Evolutionary conservation across 805 yeast genomes (phyloP).

Genomic region (Candida manassasensis): DNA sequence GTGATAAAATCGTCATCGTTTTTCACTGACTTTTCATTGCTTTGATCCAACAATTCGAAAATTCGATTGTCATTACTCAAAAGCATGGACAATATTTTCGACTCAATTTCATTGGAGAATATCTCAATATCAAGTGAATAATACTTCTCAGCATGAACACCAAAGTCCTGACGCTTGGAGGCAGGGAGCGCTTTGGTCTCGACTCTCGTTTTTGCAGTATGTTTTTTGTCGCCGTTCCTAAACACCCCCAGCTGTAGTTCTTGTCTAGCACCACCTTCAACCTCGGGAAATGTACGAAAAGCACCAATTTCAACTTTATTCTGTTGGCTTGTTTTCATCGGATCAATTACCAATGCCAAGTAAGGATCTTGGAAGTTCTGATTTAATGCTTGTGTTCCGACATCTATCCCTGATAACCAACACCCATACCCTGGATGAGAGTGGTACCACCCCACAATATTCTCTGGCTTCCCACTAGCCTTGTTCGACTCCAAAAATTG

Average conservation of each 20-base stretch:
- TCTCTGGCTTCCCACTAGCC: slow-evolving; percentile 44
- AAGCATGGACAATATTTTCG: slow-evolving; percentile 19
- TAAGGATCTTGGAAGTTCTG: slow-evolving; percentile 91
- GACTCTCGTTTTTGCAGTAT: slow-evolving; percentile 12
- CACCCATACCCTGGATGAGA: slow-evolving; percentile 98
- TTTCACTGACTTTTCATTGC: slow-evolving; percentile 1
- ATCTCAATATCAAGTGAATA: slow-evolving; percentile 61
- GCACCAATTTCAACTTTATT: slow-evolving; percentile 83
- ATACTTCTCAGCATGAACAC: slow-evolving; percentile 65
- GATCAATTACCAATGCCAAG: slow-evolving; percentile 84
- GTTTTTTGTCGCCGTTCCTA: not conserved
- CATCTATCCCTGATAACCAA: slow-evolving; percentile 92
- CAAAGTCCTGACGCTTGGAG: slow-evolving; percentile 58
- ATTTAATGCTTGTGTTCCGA: slow-evolving; percentile 79
- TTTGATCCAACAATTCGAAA: slow-evolving; percentile 9
- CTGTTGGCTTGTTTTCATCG: slow-evolving; percentile 57
- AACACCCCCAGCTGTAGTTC: not conserved
- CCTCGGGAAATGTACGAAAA: slow-evolving; percentile 63
- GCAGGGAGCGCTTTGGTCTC: slow-evolving; percentile 28
- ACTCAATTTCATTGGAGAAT: slow-evolving; percentile 51
- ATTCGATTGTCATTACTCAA: slow-evolving; percentile 13
- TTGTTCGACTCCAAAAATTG: slow-evolving; percentile 58
- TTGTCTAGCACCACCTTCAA: slow-evolving; percentile 10
- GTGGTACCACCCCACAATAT: slow-evolving; percentile 95
- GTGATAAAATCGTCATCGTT: slow-evolving; percentile 6